Base-by-base conservation (phyloP, 768 basidiomycete genomes). In the Pleurotus citrinopileatus region DNA sequence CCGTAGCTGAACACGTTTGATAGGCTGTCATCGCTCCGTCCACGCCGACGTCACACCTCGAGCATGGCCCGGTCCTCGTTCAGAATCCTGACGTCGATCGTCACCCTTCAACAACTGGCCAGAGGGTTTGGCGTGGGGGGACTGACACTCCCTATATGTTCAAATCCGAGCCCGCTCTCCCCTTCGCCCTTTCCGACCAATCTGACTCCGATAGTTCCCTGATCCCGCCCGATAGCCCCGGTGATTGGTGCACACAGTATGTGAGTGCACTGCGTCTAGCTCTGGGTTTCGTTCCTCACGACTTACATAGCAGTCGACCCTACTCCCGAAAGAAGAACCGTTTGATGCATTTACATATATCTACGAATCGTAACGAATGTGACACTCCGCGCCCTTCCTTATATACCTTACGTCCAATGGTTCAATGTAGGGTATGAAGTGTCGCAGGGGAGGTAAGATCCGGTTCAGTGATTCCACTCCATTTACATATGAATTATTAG, bases 121-220 rank as follows among this genome's bases (percentile, higher is more conserved):
- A 51, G 23, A 51, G 37, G 29, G 12, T 15, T 37, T 51, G 29
- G 48, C 19, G 19, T 15, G 13, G 8, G 29, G 13, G 19, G 19
- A 25, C 20, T 19, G 29, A 37, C 34, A 13, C 20, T 53, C 12
- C 65, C 13, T 28, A 23, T 8, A 50, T 28, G 44, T 19, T 55
- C 13, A 47, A 27, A 37, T n/a, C 22, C 22, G 29, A 34, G 34
- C 10, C 45, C 8, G n/a, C 20, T n/a, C 22, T 47, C 8, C 27
- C 45, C 4, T 17, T 32, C 8, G 15, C 19, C 34, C 12, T 20
- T 10, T 23, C 34, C 6, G 34, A 51, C 32, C 29, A 2, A 25
- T 51, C 34, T 19, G 48, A 51, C 12, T 44, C 26, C 17, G 48
- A 51, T 23, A 36, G 32, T 27, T 23, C 20, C 23, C 23, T 27